Evolutionary conservation across 306 rosid species (phyloP).

Genomic region (Ochetophila trinervis): DNA sequence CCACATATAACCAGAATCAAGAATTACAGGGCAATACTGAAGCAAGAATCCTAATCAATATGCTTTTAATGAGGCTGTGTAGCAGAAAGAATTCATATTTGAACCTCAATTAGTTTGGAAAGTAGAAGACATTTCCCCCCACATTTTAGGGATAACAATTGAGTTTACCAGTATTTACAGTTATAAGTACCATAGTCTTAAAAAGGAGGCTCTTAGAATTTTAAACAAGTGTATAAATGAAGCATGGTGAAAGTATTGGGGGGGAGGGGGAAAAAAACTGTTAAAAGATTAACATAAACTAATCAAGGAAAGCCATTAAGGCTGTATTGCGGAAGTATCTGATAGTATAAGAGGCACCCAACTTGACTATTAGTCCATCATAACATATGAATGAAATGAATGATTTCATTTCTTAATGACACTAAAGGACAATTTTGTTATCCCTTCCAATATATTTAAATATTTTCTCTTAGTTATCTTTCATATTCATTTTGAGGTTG

Average conservation of each 20-base stretch:
- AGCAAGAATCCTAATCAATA: not conserved
- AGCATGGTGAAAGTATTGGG: not conserved
- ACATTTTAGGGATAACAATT: not conserved
- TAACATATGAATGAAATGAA: too few relatives aligned
- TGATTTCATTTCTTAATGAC: too few relatives aligned
- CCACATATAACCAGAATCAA: conserved; percentile 16
- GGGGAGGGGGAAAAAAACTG: too few relatives aligned
- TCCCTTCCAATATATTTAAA: too few relatives aligned
- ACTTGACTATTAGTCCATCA: too few relatives aligned
- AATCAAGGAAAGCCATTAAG: too few relatives aligned
- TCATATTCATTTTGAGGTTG: too few relatives aligned
- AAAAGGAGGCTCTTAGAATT: not conserved
- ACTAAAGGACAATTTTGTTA: too few relatives aligned
- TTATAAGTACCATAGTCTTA: not conserved
- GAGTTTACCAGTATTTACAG: not conserved
- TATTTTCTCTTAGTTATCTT: too few relatives aligned
- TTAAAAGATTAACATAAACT: too few relatives aligned
- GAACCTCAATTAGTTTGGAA: not conserved
- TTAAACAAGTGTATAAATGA: not conserved
- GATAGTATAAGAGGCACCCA: too few relatives aligned
- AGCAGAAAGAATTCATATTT: not conserved
- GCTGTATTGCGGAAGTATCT: too few relatives aligned
- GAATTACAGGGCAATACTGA: conserved; percentile 1
- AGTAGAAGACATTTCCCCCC: not conserved
- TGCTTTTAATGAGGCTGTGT: not conserved